phyloP scores from a whole-genome alignment of 2,329 filamentous ascomycete genomes.

The Tolypocladium ovalisporum region DNA sequence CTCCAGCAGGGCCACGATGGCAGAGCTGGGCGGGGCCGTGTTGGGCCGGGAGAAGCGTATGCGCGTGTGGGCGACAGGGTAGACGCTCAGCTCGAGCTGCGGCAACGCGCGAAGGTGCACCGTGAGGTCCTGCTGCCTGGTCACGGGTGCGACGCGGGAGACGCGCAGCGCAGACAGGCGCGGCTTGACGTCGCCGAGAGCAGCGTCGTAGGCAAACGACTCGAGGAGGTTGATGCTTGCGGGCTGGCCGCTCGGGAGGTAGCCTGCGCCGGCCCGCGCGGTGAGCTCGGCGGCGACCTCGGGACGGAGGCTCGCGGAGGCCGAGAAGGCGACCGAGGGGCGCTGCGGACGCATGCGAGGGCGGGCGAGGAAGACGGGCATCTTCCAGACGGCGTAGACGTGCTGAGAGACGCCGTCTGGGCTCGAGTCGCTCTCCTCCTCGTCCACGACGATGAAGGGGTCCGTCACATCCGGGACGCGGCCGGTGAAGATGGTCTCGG shows the following conservation, averaged over 20 bases:
- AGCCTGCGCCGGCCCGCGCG: conserved; percentile 37
- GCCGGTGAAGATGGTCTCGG: conserved; percentile 51
- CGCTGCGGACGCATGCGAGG: conserved; percentile 55
- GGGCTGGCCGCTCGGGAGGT: conserved; percentile 58
- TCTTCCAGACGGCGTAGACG: conserved; percentile 49
- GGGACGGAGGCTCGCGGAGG: conserved; percentile 49
- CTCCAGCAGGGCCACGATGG: conserved; percentile 60
- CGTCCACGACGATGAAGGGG: conserved; percentile 38
- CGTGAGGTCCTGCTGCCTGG: conserved; percentile 48
- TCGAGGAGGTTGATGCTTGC: conserved; percentile 68
- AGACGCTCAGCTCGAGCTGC: conserved; percentile 50
- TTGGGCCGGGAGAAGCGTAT: conserved; percentile 60
- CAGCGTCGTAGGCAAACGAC: conserved; percentile 56
- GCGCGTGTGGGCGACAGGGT: conserved; percentile 60
- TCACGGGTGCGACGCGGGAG: conserved; percentile 60
- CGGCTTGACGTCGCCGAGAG: conserved; percentile 49
- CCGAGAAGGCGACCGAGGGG: conserved; percentile 55
- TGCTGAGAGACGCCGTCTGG: conserved; percentile 19
- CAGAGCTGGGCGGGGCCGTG: conserved; percentile 43
- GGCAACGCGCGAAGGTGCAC: conserved; percentile 55
- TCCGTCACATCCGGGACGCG: conserved; percentile 37
- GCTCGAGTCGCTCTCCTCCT: conserved; percentile 17
- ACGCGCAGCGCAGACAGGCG: conserved; percentile 64
- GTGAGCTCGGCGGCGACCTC: conserved; percentile 18
- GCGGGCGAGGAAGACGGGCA: conserved; percentile 44